phyloP scores from a whole-genome alignment of 2,329 filamentous ascomycete species.

The Colletotrichum theobromicola region DNA sequence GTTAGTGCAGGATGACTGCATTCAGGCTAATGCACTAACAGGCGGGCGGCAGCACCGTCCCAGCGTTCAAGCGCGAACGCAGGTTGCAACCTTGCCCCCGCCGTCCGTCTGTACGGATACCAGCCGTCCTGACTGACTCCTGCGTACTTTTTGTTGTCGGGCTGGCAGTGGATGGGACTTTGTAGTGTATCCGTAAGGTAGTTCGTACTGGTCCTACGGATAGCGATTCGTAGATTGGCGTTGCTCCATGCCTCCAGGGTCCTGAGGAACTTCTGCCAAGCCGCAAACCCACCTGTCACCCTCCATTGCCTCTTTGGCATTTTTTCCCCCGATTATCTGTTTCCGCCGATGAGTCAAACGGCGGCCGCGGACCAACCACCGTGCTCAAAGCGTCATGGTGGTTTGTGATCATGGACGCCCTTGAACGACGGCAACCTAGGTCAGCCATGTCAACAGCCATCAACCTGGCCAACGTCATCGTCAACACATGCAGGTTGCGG shows the following conservation, averaged over 20 bases:
- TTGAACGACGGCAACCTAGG: not conserved
- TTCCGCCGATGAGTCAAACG: conserved; percentile 17
- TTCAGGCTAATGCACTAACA: conserved; percentile 9
- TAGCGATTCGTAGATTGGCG: not conserved
- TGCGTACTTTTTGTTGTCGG: not conserved
- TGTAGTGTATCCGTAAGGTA: not conserved
- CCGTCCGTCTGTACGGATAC: not conserved
- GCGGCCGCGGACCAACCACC: conserved; percentile 2
- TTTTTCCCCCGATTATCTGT: not conserved
- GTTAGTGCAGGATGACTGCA: conserved; percentile 17
- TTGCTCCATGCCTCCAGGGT: conserved; percentile 1
- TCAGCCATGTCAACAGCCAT: not conserved
- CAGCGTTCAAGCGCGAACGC: not conserved
- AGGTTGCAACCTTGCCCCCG: not conserved
- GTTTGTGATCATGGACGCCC: not conserved
- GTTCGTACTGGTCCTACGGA: not conserved
- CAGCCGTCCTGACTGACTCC: not conserved
- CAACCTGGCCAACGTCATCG: not conserved
- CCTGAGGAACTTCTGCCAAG: conserved; percentile 21
- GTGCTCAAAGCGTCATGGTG: not conserved
- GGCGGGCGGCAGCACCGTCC: not conserved
- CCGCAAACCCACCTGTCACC: conserved; percentile 9
- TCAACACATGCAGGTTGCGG: not conserved
- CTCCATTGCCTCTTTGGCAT: not conserved
- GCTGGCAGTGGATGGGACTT: not conserved